These are phyloP conservation scores for Sugiyamaella sp. DNA, from an alignment of 1,139 yeast species.

Conservation along the genomic window DNA sequence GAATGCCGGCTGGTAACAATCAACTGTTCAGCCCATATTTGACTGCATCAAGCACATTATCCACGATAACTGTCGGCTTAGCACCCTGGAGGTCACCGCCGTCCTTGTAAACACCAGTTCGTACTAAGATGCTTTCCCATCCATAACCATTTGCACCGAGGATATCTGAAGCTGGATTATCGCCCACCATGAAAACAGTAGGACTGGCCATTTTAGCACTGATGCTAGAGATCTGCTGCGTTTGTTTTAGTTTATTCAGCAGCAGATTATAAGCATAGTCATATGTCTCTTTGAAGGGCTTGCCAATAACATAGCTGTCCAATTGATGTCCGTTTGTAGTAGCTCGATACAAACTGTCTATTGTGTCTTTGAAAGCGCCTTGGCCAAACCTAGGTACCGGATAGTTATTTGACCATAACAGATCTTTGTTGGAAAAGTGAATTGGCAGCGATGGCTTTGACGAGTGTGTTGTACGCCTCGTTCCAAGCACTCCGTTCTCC, in stretches of 20 bases:
- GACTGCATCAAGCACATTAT: constrained; percentile 47
- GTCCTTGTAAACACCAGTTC: constrained; percentile 84
- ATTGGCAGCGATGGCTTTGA: constrained; percentile 71
- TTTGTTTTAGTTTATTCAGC: constrained; percentile 40
- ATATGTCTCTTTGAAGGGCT: constrained; percentile 80
- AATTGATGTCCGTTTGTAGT: constrained; percentile 56
- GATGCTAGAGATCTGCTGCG: constrained; percentile 3
- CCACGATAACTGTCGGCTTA: constrained; percentile 41
- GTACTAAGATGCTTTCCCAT: constrained; percentile 82
- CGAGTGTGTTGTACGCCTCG: constrained; percentile 46
- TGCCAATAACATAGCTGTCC: constrained; percentile 71
- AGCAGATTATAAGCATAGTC: constrained; percentile 79
- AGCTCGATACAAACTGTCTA: constrained; percentile 65
- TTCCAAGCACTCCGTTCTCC: constrained; percentile 65
- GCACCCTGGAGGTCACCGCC: constrained; percentile 49
- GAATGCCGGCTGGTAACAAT: background rate
- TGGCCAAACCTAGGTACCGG: constrained; percentile 84
- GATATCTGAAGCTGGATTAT: constrained; percentile 91
- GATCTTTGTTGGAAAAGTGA: constrained; percentile 83
- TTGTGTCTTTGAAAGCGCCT: constrained; percentile 76
- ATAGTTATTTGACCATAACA: constrained; percentile 89
- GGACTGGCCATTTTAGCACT: constrained; percentile 5
- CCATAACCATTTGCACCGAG: constrained; percentile 85
- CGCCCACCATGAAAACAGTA: constrained; percentile 88
- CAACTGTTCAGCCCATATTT: constrained; percentile 29